These are phyloP conservation scores for Sporothrix humicola DNA, from an alignment of 2,329 filamentous ascomycete genomes.

Conservation along the genomic window DNA sequence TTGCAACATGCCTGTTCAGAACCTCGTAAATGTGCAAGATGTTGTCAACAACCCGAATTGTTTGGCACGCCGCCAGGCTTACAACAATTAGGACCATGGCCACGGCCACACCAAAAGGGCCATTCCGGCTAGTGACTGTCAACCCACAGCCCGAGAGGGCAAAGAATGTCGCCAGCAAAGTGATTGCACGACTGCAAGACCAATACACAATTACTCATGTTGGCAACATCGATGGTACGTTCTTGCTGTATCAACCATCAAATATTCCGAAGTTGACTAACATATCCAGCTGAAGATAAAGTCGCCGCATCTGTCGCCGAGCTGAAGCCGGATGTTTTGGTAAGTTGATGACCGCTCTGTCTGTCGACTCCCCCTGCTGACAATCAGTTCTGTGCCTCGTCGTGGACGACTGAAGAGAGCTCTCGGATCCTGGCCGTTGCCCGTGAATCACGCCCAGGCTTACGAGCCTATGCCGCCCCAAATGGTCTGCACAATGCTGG, in stretches of 20 bases:
- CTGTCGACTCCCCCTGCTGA: no score
- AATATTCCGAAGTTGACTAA: not conserved
- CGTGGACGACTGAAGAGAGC: constrained; percentile 31
- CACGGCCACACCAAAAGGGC: constrained; percentile 40
- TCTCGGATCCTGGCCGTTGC: constrained; percentile 20
- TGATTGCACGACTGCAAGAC: constrained; percentile 66
- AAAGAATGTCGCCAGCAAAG: constrained; percentile 63
- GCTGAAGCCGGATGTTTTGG: constrained; percentile 31
- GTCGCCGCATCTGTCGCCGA: constrained; percentile 1
- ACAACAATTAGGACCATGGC: constrained; percentile 13
- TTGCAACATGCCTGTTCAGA: not conserved
- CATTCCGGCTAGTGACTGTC: constrained; percentile 69
- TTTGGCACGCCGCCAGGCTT: not conserved
- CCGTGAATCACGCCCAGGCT: not conserved
- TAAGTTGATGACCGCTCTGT: not conserved
- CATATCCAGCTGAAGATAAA: constrained; percentile 13
- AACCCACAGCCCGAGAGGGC: constrained; percentile 71
- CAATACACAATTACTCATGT: constrained; percentile 66
- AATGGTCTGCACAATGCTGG: constrained; percentile 28
- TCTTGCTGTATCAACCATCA: not conserved
- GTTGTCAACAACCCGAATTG: no score
- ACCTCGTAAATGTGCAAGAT: no score
- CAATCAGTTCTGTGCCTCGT: constrained; percentile 31
- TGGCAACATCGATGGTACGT: constrained; percentile 64
- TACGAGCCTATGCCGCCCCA: constrained; percentile 28